phyloP scores from a whole-genome alignment of 208 protist genomes.

The Porcisia deanei region DNA sequence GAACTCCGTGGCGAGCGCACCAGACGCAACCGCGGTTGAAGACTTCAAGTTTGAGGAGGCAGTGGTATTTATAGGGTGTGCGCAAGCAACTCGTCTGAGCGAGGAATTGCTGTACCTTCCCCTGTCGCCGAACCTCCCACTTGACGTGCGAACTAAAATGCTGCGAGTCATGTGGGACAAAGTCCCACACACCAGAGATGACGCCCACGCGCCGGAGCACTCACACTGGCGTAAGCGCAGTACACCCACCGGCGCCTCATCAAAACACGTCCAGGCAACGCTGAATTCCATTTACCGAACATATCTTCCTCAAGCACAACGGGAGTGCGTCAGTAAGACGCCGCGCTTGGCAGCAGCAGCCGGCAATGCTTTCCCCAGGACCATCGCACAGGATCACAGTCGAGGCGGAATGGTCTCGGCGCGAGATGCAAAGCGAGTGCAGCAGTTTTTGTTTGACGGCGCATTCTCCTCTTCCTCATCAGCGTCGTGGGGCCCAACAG shows the following conservation, averaged over 20 bases:
- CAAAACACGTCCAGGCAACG: conserved; percentile 1
- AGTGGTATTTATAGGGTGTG: conserved; percentile 46
- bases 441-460: conserved; percentile 6
- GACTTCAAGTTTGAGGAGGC: conserved; percentile 25
- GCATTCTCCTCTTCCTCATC: neutral
- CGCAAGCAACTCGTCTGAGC: conserved; percentile 22
- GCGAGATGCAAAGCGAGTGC: conserved; percentile 7
- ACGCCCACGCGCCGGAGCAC: neutral
- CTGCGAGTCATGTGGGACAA: conserved; percentile 30
- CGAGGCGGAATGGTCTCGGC: neutral
- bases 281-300: conserved; percentile 8
- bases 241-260: neutral
- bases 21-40: neutral
- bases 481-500: neutral
- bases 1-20: neutral
- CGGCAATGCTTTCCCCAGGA: neutral
- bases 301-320: conserved; percentile 4
- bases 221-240: neutral
- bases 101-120: conserved; percentile 48
- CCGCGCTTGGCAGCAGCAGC: neutral
- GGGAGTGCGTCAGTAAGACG: neutral
- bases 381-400: neutral
- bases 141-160: conserved; percentile 13
- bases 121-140: conserved; percentile 23
- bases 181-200: conserved; percentile 14